Conservation (phyloP, 805 yeast species). For the Huiozyma naganishii region DNA sequence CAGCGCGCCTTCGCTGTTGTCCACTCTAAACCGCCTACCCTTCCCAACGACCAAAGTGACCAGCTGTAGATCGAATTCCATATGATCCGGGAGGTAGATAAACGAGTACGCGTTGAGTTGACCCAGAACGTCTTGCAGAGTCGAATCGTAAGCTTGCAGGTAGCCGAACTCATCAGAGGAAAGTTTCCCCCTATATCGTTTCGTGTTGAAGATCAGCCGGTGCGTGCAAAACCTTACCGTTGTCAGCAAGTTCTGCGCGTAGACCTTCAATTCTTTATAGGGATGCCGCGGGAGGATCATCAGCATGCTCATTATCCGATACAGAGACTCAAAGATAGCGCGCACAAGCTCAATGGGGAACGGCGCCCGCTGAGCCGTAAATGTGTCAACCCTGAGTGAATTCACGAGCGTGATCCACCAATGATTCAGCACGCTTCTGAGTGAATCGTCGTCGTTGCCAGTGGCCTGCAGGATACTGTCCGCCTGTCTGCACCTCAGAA, state of each 20-base stretch:
- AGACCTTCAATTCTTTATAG: conserved; percentile 12
- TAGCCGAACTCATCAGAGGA: background rate
- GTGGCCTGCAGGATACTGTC: background rate
- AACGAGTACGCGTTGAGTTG: conserved; percentile 24
- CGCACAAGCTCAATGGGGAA: conserved; percentile 19
- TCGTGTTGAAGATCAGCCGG: conserved; percentile 17
- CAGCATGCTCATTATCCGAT: conserved; percentile 21
- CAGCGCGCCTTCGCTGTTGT: conserved; percentile 1
- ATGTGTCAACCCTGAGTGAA: conserved; percentile 13
- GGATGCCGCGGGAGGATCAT: conserved; percentile 9
- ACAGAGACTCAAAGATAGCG: conserved; percentile 20
- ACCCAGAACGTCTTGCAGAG: conserved; percentile 23
- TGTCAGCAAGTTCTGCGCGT: conserved; percentile 17
- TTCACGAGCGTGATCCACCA: conserved; percentile 27
- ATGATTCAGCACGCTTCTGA: conserved; percentile 17
- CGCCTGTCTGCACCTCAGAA: background rate
- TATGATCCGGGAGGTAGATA: conserved; percentile 20
- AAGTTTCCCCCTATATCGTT: conserved; percentile 4
- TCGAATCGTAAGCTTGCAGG: conserved; percentile 13
- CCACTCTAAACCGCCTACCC: background rate
- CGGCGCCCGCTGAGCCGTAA: background rate
- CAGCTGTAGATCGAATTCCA: conserved; percentile 16
- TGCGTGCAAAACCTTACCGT: conserved; percentile 22
- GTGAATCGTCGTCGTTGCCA: background rate
- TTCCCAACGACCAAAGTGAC: background rate